These are phyloP conservation scores for Stachybotrys elegans DNA, from an alignment of 2,329 filamentous ascomycete genomes.

Conservation along the genomic window DNA sequence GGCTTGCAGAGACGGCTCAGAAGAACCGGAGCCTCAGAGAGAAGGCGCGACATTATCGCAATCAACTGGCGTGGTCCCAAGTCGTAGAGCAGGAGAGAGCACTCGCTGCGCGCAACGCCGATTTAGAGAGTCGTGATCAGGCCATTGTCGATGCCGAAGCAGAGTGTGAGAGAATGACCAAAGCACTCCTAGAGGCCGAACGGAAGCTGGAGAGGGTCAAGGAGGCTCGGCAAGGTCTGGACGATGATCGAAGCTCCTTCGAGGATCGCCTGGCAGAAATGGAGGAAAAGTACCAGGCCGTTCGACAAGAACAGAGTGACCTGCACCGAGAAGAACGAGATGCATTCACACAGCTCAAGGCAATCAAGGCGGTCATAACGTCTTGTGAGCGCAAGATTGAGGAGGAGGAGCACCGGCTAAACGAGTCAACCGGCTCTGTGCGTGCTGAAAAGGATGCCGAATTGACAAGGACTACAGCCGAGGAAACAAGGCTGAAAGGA, in stretches of 20 bases:
- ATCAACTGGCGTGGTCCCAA: conserved; percentile 81
- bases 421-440: conserved; percentile 64
- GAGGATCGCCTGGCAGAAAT: conserved; percentile 37
- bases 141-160: conserved; percentile 21
- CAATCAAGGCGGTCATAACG: conserved; percentile 41
- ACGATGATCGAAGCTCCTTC: conserved; percentile 41
- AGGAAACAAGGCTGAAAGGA: conserved; percentile 19
- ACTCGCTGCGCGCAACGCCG: conserved; percentile 29
- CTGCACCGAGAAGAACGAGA: conserved; percentile 61
- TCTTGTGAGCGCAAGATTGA: conserved; percentile 42
- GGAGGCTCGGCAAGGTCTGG: conserved; percentile 33
- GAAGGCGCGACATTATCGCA: conserved; percentile 52
- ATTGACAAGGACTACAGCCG: conserved; percentile 22
- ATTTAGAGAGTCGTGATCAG: conserved; percentile 18
- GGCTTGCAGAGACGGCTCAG: conserved; percentile 59
- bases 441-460: conserved; percentile 59
- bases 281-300: conserved; percentile 47
- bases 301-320: conserved; percentile 47
- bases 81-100: conserved; percentile 69
- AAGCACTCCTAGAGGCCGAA: conserved; percentile 41
- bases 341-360: conserved; percentile 54
- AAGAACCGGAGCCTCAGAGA: conserved; percentile 61
- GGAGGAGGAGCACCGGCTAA: conserved; percentile 57
- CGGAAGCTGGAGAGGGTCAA: conserved; percentile 35
- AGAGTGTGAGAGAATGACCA: conserved; percentile 37